Evolutionary conservation across 148 eudicot species (phyloP), one percentile per base, ranked within the genome.

Genomic region (Amaranthus palmeri): DNA sequence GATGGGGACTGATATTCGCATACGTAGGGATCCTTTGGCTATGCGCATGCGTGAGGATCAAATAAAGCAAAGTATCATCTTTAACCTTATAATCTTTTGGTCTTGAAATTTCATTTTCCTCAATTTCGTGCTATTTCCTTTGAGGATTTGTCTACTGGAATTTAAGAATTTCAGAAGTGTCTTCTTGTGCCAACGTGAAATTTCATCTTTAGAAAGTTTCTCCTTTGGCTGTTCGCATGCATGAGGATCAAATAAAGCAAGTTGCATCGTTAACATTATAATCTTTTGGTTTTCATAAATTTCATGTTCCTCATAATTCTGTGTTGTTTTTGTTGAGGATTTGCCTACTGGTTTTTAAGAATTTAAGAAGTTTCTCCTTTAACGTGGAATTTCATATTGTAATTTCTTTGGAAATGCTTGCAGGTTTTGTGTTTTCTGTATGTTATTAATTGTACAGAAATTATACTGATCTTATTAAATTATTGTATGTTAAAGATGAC

Each of bases 11-110:
- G 99, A 96, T 81, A 51, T 74, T 25, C 97, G 99, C 44, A 84
- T 96, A 57, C 81, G 58, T 1, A 86, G 99, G 58, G 99, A 96
- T 86, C 99, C 99, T 73, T 82, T 96, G 71, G 99, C 99, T 63
- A 96, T 96, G 99, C 87, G 87, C 75, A 81, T 96, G 97, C 88
- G 88, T 0, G 99, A 96, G 85, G 99, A 96, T 71, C 99, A 90
- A 80, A 96, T 96, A 70, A 96, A 96, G 80, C 80, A 96, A 85
- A 92, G 99, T 96, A 91, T 79, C 52, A 85, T 13, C 74, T 71
- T 75, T 8, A 57, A 67, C 10, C 54, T 55, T 17, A 12, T 45
- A 47, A 14, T 36, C 10, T 47, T 71, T 48, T 74, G 2, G 2
- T 51, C 72, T 61, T 46, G 18, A 47, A 62, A 41, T 54, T 71